Evolutionary conservation across 768 basidiomycete species (phyloP), one percentile per base, ranked within the genome.

Genomic region (Suillus lakei): DNA sequence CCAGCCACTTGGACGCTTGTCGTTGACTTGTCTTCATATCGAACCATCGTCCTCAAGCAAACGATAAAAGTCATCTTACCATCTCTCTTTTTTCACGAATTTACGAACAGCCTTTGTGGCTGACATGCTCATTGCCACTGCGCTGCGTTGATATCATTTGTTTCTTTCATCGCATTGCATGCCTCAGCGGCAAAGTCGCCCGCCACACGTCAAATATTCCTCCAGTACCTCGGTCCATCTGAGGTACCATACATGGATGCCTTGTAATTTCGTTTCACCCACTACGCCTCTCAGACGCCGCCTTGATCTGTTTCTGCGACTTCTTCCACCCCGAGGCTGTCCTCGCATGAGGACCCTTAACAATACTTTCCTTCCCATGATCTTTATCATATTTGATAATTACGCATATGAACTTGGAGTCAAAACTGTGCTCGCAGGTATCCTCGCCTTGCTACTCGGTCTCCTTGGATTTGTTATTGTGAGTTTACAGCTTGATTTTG

Each of bases 381-480:
- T 54, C 28, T 34, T 65, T 48, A 43, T 61, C 38, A n/a, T 65
- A 23, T 41, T 67, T 54, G 62, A 48, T 53, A 28, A 63, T 39
- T 43, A 44, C 32, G 32, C 64, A 32, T 54, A 65, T 43, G 18
- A 65, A 16, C 53, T 64, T 23, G 62, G 50, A 21, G 51, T 53
- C 36, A 63, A 64, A 41, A 54, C 70, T 56, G 58, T 70, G 23
- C 60, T 71, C 43, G 67, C 72, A n/a, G 70, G 69, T 36, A 53
- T 74, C 16, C 59, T 71, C n/a, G 73, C 74, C 5, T 64, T 70
- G 26, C 66, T 70, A 12, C 65, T 70, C 32, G 69, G 72, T 60
- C 68, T 69, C 23, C 64, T 76, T 28, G 72, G 72, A 23, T 72
- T 71, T 64, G 68, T 74, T 36, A 63, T 73, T 46, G 74, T 75